phyloP scores from a whole-genome alignment of 345 rosid genomes.

The Camelina laxa region DNA sequence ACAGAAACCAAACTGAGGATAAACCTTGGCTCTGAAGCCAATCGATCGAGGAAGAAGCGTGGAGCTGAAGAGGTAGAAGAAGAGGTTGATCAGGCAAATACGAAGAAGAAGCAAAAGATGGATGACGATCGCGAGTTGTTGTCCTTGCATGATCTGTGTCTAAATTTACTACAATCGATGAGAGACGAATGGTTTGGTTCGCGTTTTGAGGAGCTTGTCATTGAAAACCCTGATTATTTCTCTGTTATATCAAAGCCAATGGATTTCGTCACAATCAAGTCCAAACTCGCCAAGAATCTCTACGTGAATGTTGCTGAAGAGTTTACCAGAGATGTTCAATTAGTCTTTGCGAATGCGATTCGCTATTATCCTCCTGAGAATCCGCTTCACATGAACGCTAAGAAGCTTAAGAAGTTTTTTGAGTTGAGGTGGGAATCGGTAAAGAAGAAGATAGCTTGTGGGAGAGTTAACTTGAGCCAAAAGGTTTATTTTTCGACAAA shows the following conservation, averaged over 20 bases:
- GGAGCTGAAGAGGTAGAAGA: neutral
- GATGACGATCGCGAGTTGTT: neutral
- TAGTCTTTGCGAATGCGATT: neutral
- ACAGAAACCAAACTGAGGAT: neutral
- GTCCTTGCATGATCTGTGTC: neutral
- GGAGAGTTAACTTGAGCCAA: neutral
- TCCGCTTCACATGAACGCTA: neutral
- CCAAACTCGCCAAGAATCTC: neutral
- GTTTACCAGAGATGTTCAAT: neutral
- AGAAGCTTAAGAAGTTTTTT: neutral
- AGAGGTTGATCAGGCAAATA: neutral
- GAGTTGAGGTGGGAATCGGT: neutral
- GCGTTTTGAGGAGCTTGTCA: neutral
- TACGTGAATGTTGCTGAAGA: neutral
- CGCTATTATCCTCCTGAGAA: neutral
- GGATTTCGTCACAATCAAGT: slow-evolving; percentile 1
- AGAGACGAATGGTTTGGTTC: neutral
- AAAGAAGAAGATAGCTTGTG: neutral
- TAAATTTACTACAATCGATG: neutral
- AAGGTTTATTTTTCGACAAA: neutral
- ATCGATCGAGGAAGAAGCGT: neutral
- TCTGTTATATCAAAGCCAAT: neutral
- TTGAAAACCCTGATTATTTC: neutral
- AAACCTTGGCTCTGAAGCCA: neutral
- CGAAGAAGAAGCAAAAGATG: neutral